Evolutionary conservation across 148 eudicot genomes (phyloP).

Genomic region (Rhododendron henanense): DNA sequence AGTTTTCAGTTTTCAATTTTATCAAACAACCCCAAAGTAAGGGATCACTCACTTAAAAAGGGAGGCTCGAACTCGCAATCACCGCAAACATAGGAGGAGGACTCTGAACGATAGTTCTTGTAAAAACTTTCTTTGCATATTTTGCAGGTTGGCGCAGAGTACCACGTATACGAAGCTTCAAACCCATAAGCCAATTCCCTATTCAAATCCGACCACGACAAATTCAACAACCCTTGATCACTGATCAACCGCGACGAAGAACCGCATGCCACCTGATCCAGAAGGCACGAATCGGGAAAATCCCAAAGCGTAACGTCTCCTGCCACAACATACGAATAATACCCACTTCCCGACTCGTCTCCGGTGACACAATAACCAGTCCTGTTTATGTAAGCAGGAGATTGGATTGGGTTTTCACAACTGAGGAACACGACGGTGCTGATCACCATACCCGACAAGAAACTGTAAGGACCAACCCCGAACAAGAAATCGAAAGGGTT

Average conservation of each 20-base stretch:
- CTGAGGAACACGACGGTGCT: not conserved
- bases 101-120: fast-evolving
- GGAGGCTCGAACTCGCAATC: no score
- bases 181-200: constrained; percentile 15
- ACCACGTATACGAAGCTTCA: not conserved
- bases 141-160: not conserved
- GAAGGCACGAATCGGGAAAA: constrained; percentile 10
- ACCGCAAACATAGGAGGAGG: no score
- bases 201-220: not conserved
- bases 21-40: no score
- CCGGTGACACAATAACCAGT: not conserved
- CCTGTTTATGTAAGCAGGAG: not conserved
- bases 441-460: no score
- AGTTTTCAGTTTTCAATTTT: no score
- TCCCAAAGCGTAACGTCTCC: not conserved
- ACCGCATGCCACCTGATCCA: not conserved
- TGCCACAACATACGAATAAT: not conserved
- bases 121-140: not conserved
- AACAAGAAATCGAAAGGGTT: no score
- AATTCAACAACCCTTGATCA: not conserved
- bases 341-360: not conserved
- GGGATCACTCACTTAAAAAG: no score
- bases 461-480: no score
- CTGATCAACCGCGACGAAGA: not conserved
- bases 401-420: constrained; percentile 2